Percentiles rank a stretch among this genome's conserved stretches.
These are phyloP conservation scores for Trichoderma erinaceum DNA, from an alignment of 495 filamentous ascomycete species.

Conservation along the genomic window DNA sequence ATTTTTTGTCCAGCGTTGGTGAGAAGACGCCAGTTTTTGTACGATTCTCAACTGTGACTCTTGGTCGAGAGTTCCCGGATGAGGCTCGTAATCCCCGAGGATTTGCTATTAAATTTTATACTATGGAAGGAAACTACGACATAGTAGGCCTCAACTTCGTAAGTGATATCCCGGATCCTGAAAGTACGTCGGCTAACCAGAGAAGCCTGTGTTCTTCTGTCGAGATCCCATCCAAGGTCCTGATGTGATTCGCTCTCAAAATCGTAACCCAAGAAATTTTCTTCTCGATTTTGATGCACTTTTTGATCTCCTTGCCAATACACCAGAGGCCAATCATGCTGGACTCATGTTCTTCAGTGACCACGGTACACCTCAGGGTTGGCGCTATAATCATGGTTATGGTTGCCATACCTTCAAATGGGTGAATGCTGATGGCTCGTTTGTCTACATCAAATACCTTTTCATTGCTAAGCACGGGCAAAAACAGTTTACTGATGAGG, in stretches of 20 bases:
- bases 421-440: constrained; percentile 48
- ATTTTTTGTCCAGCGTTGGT: constrained; percentile 38
- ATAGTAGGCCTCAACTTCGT: constrained; percentile 48
- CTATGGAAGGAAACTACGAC: constrained; percentile 55
- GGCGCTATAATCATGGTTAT: constrained; percentile 49
- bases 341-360: constrained; percentile 55
- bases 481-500: constrained; percentile 47
- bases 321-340: constrained; percentile 51
- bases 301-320: constrained; percentile 50
- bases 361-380: constrained; percentile 50
- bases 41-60: constrained; percentile 54
- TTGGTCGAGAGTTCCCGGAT: constrained; percentile 48
- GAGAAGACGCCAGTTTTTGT: constrained; percentile 51
- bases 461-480: constrained; percentile 49
- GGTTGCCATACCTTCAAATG: constrained; percentile 54
- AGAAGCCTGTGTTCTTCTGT: constrained; percentile 51
- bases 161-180: constrained; percentile 20
- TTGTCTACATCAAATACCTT: constrained; percentile 55
- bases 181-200: not conserved
- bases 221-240: constrained; percentile 56
- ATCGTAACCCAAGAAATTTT: constrained; percentile 49
- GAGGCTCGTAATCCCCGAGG: constrained; percentile 51
- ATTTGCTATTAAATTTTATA: constrained; percentile 60
- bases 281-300: constrained; percentile 47
- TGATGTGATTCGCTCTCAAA: constrained; percentile 53